A percentile compares a stretch with the other conserved stretches of the same genome.
phyloP scores from a whole-genome alignment of 2,329 filamentous ascomycete species.

The Zasmidium angulare region DNA sequence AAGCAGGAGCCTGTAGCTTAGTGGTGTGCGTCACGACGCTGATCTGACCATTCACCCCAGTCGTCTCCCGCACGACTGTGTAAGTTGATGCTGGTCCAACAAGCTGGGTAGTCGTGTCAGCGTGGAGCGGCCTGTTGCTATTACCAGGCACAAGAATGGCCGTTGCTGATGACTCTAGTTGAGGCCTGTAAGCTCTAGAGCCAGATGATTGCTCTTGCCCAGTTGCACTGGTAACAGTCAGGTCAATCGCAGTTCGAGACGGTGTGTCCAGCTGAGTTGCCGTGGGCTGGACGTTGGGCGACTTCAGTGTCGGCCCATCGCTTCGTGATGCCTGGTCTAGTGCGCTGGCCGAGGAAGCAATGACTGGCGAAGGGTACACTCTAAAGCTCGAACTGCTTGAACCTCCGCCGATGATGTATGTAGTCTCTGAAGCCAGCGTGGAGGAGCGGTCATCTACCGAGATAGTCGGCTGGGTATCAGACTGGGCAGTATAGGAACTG shows the following conservation, averaged over 20 bases:
- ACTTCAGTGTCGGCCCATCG: background rate
- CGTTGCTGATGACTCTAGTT: background rate
- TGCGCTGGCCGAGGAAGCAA: background rate
- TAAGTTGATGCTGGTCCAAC: background rate
- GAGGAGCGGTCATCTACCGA: background rate
- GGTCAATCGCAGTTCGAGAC: background rate
- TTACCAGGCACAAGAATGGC: background rate
- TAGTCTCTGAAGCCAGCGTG: background rate
- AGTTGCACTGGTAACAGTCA: background rate
- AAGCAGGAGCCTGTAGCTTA: background rate
- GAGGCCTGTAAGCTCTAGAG: background rate
- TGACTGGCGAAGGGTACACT: background rate
- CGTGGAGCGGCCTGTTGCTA: background rate
- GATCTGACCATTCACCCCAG: background rate
- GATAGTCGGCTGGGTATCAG: background rate
- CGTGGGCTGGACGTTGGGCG: background rate
- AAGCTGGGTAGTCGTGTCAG: background rate
- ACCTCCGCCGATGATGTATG: background rate
- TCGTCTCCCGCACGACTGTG: background rate
- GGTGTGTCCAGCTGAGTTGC: background rate
- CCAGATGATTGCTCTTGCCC: background rate
- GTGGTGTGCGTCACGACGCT: background rate
- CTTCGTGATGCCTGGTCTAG: background rate
- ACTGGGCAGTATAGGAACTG: conserved; percentile 4
- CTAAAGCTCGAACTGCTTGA: background rate